Base-by-base conservation (phyloP, 306 rosid species). In the Quercus gilva region DNA sequence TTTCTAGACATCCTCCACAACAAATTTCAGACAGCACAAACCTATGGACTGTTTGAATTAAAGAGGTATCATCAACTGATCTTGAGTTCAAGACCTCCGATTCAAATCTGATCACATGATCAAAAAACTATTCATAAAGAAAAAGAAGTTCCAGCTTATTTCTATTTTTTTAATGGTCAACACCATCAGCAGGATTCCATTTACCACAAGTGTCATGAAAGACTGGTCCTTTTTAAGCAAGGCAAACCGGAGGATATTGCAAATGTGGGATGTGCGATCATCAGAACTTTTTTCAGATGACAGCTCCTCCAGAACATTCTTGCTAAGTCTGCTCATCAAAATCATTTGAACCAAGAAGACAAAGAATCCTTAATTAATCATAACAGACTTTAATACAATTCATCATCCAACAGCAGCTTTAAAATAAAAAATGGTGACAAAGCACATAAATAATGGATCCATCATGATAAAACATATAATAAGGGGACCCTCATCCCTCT, bases 161-260 rank as follows among this genome's bases (percentile, higher is more conserved):
- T 25, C 26, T 25, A 25, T 25, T 25, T 25, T 25, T 25, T 25
- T 25, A 25, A 25, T 97, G 99, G 84, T 93, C 93, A 33, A 84
- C 89, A 75, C 98, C 99, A 71, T 95, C 99, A 60, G 83, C 82
- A 64, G 98, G 79, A 81, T 88, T 79, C 94, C 99, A 95, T n/a
- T 88, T 96, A 59, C 98, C 99, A 81, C 99, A 87, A 95, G 87
- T 77, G 98, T 92, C 93, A 89, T 84, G 81, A 90, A 85, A 55
- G 97, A 81, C 76, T 87, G 94, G 55, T 91, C 98, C 89, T 89
- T 95, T 89, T 85, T 95, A 64, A 95, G 94, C 81, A 95, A 82
- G 1, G 91, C 93, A 91, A 93, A 95, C 85, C 97, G 89, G 67
- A 95, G 90, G 76, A 95, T 89, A 82, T 92, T 95, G 90, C 91